Percentiles rank a stretch among this genome's conserved stretches.
Evolutionary conservation across 257 asterid genomes (phyloP).

Genomic region (Solanum paucissectum): DNA sequence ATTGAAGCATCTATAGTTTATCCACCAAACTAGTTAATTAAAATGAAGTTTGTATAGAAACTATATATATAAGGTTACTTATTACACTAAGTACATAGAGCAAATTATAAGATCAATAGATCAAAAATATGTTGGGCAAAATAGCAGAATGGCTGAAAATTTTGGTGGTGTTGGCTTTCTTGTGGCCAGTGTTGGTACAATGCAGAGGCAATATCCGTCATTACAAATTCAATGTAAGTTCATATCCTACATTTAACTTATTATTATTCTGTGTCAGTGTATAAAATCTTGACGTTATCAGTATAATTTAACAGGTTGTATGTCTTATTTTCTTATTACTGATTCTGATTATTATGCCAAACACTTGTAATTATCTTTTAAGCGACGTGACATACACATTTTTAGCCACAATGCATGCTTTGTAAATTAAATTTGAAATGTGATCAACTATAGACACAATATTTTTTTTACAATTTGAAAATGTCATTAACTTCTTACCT

Average conservation of each 20-base stretch:
- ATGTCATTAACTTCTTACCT: too few species aligned
- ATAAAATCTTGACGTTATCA: not conserved
- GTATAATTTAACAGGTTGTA: not conserved
- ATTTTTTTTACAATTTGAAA: too few species aligned
- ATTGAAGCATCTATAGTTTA: constrained; percentile 1
- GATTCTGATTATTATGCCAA: not conserved
- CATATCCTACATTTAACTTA: not conserved
- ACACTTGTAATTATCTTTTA: not conserved
- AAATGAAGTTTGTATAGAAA: not conserved
- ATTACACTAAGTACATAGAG: not conserved
- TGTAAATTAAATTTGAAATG: too few species aligned
- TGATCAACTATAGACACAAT: too few species aligned
- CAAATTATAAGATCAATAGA: not conserved
- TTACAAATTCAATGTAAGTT: constrained; percentile 46
- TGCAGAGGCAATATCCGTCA: constrained; percentile 18
- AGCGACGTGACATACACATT: not conserved
- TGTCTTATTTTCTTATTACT: not conserved
- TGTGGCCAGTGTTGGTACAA: constrained; percentile 22
- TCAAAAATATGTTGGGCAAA: not conserved
- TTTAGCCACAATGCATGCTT: too few species aligned
- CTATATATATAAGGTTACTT: constrained; percentile 5
- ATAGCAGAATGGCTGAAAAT: constrained; percentile 25
- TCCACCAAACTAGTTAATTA: constrained; percentile 16
- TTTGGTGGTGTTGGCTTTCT: constrained; percentile 11
- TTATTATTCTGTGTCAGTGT: not conserved